phyloP scores from a whole-genome alignment of 169 alveolate genomes.

The Plasmodium cynomolgi region DNA sequence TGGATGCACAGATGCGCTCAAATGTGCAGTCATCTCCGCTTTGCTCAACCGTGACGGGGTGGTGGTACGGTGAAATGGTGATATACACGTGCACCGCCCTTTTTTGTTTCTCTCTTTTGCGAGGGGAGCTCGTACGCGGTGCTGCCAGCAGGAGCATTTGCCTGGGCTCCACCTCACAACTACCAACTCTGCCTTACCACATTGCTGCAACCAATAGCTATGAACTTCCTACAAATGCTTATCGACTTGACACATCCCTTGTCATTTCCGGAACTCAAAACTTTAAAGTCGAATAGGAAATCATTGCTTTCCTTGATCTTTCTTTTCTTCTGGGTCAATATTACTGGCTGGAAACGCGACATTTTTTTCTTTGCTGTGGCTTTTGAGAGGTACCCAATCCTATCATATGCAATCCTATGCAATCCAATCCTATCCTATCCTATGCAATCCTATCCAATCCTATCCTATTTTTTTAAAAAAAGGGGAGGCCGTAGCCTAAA shows the following conservation, averaged over 20 bases:
- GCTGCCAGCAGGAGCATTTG: not conserved
- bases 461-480: not conserved
- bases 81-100: not conserved
- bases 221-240: conserved; percentile 38
- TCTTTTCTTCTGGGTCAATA: conserved; percentile 17
- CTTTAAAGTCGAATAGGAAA: conserved; percentile 27
- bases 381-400: not conserved
- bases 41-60: not conserved
- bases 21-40: not conserved
- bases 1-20: not conserved
- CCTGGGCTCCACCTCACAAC: not conserved
- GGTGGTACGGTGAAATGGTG: not conserved
- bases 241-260: conserved; percentile 35
- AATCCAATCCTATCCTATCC: no score
- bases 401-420: no score
- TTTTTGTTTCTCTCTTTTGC: not conserved
- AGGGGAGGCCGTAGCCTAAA: not conserved
- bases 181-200: conserved; percentile 23
- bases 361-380: conserved; percentile 9
- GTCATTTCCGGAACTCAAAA: conserved; percentile 15
- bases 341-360: conserved; percentile 29
- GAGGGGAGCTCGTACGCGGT: not conserved
- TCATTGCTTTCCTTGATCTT: not conserved
- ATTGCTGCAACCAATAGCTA: conserved; percentile 40
- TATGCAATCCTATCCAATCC: no score